Evolutionary conservation across 1,139 yeast species (phyloP).

Genomic region (Blastobotrys raffinosifermentans): DNA sequence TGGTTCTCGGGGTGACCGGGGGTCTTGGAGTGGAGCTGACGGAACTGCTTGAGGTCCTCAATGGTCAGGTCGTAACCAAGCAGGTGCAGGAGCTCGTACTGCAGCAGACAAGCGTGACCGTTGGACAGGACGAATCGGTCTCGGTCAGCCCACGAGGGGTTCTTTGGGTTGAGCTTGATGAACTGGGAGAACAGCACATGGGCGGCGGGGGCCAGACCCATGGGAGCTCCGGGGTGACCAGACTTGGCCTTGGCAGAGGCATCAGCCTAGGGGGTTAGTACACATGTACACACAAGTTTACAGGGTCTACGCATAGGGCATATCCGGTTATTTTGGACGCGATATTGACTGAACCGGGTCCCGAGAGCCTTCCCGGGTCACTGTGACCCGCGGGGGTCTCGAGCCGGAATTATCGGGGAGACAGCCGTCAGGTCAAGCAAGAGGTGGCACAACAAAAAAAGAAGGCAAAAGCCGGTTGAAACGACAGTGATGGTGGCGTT

Average conservation of each 20-base stretch:
- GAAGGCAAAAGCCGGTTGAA: too few species aligned
- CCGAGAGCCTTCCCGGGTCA: too few species aligned
- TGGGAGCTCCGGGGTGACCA: conserved; percentile 99
- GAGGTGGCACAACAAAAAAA: too few species aligned
- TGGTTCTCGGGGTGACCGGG: conserved; percentile 93
- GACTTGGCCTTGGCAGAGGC: conserved; percentile 85
- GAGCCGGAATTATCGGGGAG: too few species aligned
- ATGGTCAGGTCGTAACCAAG: conserved; percentile 76
- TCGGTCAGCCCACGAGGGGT: conserved; percentile 89
- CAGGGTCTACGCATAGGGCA: too few species aligned
- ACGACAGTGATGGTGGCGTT: too few species aligned
- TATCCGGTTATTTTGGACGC: too few species aligned
- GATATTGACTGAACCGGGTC: too few species aligned
- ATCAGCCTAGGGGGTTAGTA: conserved; percentile 46
- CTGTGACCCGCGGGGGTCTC: too few species aligned
- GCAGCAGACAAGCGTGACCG: conserved; percentile 94
- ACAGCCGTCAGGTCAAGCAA: too few species aligned
- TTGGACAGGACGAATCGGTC: conserved; percentile 93
- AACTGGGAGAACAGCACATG: conserved; percentile 65
- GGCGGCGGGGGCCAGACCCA: conserved; percentile 92
- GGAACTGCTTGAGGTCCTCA: conserved; percentile 85
- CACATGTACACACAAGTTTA: neutral
- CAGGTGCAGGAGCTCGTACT: conserved; percentile 80
- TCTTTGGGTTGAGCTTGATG: conserved; percentile 83
- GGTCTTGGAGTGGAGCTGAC: conserved; percentile 86